These are phyloP conservation scores for Teunomyces cretensis DNA, from an alignment of 805 yeast species.

Conservation along the genomic window DNA sequence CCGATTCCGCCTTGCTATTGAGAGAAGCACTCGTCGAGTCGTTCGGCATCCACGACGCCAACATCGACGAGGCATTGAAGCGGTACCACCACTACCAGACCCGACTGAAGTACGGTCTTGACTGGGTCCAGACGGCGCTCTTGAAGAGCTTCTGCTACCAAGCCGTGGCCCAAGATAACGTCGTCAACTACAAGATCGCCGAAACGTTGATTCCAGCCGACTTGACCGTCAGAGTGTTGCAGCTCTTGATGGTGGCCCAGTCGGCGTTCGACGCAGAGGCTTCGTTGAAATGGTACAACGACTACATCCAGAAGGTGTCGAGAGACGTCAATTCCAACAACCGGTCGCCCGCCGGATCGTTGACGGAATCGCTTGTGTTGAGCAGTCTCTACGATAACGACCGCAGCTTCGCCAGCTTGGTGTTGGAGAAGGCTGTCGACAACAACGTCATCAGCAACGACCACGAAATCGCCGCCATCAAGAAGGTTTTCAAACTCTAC, in stretches of 20 bases:
- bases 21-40: constrained; percentile 32
- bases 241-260: constrained; percentile 42
- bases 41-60: constrained; percentile 28
- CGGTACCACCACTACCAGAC: constrained; percentile 41
- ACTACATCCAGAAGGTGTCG: constrained; percentile 40
- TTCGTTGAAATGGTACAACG: constrained; percentile 46
- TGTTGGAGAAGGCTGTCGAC: constrained; percentile 47
- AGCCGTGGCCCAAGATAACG: constrained; percentile 32
- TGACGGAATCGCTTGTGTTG: constrained; percentile 49
- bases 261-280: constrained; percentile 38
- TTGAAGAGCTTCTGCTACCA: constrained; percentile 42
- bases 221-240: constrained; percentile 33
- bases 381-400: constrained; percentile 46
- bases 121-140: constrained; percentile 40
- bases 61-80: constrained; percentile 31
- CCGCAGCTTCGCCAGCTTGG: constrained; percentile 52
- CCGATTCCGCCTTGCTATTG: constrained; percentile 16
- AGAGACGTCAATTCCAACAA: constrained; percentile 24
- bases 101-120: constrained; percentile 39
- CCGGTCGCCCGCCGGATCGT: constrained; percentile 41
- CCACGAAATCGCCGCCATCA: constrained; percentile 40
- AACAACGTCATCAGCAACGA: constrained; percentile 39
- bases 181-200: constrained; percentile 34
- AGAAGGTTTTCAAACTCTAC: constrained; percentile 44
- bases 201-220: constrained; percentile 33